Conservation (phyloP, 768 basidiomycete species). For the Suillus bovinus region DNA sequence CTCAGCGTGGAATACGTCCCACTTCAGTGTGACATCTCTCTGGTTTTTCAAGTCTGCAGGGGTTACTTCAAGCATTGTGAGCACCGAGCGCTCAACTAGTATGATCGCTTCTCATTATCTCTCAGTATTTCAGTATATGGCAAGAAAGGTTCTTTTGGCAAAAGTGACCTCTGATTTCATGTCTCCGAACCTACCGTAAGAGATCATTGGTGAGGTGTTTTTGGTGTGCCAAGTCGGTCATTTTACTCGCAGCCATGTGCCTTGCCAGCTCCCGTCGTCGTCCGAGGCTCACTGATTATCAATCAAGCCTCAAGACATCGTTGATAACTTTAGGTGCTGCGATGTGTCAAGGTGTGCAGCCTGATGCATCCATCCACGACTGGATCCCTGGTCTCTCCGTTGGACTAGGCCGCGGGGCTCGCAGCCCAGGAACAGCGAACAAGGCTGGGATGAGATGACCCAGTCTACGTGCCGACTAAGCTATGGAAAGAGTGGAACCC, state of each 20-base stretch:
- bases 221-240: neutral
- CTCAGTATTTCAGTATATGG: neutral
- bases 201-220: neutral
- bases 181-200: neutral
- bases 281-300: neutral
- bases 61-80: neutral
- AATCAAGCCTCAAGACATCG: neutral
- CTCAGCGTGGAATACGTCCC: conserved; percentile 8
- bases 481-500: too few relatives aligned
- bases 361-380: too few relatives aligned
- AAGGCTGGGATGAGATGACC: too few relatives aligned
- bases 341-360: conserved; percentile 12
- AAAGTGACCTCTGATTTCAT: neutral
- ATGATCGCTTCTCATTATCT: neutral
- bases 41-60: neutral
- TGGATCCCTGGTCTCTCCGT: too few relatives aligned
- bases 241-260: conserved; percentile 8
- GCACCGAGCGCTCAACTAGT: neutral
- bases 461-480: too few relatives aligned
- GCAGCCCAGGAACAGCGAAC: too few relatives aligned
- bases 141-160: neutral
- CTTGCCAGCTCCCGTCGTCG: neutral
- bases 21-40: neutral
- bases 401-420: too few relatives aligned
- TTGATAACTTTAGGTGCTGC: neutral